Conservation (phyloP, 2,329 filamentous ascomycete species). For the Taxawa tesnikishii region DNA sequence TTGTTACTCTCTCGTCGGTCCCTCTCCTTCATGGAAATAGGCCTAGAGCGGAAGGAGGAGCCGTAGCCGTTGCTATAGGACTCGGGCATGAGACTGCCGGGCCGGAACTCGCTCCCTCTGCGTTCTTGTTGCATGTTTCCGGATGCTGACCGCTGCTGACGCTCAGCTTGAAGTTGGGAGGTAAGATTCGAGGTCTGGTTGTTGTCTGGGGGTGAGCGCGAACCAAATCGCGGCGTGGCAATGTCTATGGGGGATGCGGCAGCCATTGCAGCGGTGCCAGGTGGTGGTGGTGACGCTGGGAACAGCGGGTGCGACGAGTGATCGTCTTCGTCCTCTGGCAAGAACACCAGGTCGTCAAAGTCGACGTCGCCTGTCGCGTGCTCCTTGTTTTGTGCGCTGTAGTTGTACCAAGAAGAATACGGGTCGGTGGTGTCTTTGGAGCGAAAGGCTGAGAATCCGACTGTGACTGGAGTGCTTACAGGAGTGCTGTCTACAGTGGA, state of each 20-base stretch:
- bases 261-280: constrained; percentile 34
- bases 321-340: constrained; percentile 22
- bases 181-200: constrained; percentile 53
- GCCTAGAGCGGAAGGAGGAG: constrained; percentile 45
- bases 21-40: constrained; percentile 48
- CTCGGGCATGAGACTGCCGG: constrained; percentile 37
- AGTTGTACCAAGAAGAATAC: constrained; percentile 33
- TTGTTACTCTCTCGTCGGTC: constrained; percentile 45
- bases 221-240: constrained; percentile 37
- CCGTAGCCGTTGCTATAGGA: constrained; percentile 38
- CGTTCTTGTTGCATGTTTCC: constrained; percentile 5
- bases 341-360: constrained; percentile 22
- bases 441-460: constrained; percentile 23
- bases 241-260: constrained; percentile 48
- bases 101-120: constrained; percentile 20
- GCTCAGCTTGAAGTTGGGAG: constrained; percentile 43
- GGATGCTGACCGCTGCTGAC: constrained; percentile 11
- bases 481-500: constrained; percentile 38
- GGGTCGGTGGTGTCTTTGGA: constrained; percentile 27
- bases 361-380: constrained; percentile 4
- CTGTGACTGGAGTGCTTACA: constrained; percentile 33
- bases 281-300: constrained; percentile 17
- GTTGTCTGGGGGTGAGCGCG: constrained; percentile 48
- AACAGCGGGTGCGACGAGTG: constrained; percentile 28
- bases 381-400: constrained; percentile 8